Base-by-base conservation (phyloP, 176 grass and related monocot genomes). In the Aegilops speltoides region DNA sequence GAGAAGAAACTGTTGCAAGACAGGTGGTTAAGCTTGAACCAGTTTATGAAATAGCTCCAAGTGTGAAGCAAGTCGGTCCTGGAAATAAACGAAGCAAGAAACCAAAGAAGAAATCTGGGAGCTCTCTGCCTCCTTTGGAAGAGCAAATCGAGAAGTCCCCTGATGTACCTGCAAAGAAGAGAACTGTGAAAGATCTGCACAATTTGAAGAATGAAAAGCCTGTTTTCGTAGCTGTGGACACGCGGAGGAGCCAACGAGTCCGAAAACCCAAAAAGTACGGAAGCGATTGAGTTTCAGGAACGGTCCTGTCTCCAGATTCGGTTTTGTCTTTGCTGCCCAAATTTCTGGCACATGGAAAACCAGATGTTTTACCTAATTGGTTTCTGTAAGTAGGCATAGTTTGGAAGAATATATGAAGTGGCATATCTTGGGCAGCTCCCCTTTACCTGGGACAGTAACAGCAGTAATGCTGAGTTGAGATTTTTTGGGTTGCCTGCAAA, bases 171-270 rank as follows among this genome's bases (percentile, higher is more conserved):
- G 48, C 59, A 38, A 83, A 79, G 65, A 87, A 79, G 26, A 76
- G 45, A 40, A 37, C 7, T 8, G 67, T 75, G 66, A 45, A 26
- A 73, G 33, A 5, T 3, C 13, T 56, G 1, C 34, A 23, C 15
- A 76, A 45, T 46, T 7, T 72, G 38, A 83, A 83, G 10, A 83
- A 8, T 43, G 13, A 46, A 90, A 68, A 57, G 17, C 46, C 26
- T 87, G 38, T 68, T 13, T 75, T 87, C 4, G 45, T 91, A 36
- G 75, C 74, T 23, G 59, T 87, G 26, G 43, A 90, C 67, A 78
- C 64, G 0, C 23, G 80, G 25, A 90, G 76, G 59, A 87, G 85
- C 19, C 57, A 80, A 17, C 43, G 85, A 61, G 80, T 91, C 24
- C 32, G 34, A 24, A 84, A 91, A 80, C 85, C 80, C 7, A 87